Conservation (phyloP, 768 basidiomycete species). For the Fomitopsis pulvina region DNA sequence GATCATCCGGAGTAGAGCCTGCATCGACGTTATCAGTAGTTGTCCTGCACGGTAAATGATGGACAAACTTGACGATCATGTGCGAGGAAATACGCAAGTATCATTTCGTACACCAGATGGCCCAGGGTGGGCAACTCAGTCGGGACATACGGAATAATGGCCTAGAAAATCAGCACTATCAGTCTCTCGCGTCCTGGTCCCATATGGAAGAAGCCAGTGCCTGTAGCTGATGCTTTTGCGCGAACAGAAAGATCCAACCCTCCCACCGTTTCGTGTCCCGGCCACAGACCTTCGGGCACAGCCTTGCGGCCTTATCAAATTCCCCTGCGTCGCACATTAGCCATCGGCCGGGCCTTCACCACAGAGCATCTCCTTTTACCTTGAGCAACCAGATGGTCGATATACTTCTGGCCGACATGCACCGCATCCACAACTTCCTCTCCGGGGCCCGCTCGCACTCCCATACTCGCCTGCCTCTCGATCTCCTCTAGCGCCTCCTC, state of each 20-base stretch:
- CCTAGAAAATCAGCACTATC: constrained; percentile 33
- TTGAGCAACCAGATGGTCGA: constrained; percentile 77
- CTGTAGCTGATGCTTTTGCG: constrained; percentile 71
- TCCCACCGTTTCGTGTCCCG: constrained; percentile 86
- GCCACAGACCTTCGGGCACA: constrained; percentile 83
- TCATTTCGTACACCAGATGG: constrained; percentile 90
- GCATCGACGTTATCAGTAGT: neutral
- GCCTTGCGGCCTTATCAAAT: constrained; percentile 71
- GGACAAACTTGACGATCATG: constrained; percentile 62
- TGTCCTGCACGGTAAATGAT: neutral
- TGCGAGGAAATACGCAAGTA: constrained; percentile 78
- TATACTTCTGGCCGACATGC: constrained; percentile 80
- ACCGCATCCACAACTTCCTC: constrained; percentile 43
- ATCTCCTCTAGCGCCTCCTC: constrained; percentile 85
- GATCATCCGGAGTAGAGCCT: constrained; percentile 76
- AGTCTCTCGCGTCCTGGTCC: neutral
- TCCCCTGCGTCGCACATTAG: constrained; percentile 33
- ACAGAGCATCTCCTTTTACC: constrained; percentile 36
- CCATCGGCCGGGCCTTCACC: neutral
- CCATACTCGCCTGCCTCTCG: constrained; percentile 52
- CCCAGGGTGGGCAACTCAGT: constrained; percentile 75
- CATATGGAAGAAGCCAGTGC: constrained; percentile 33
- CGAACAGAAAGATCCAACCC: constrained; percentile 89
- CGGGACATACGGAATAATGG: constrained; percentile 86
- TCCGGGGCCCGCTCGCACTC: constrained; percentile 20